A percentile compares a stretch with the other conserved stretches of the same genome.
phyloP scores from a whole-genome alignment of 2,329 filamentous ascomycete genomes.

The Aaosphaeria arxii region DNA sequence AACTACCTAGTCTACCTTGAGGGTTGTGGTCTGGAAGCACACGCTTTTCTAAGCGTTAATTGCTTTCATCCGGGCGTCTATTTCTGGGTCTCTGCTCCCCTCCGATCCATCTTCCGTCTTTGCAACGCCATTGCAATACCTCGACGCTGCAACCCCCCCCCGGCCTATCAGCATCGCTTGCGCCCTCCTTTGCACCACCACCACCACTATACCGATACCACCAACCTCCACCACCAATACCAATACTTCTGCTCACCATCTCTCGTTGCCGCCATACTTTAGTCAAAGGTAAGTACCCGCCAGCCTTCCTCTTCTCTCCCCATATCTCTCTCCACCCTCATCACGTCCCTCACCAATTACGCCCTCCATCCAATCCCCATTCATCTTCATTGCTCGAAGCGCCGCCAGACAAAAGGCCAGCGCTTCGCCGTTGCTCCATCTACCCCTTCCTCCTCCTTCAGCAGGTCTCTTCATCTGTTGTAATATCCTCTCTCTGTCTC shows the following conservation, averaged over 20 bases:
- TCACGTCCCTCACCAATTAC: constrained; percentile 5
- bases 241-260: background rate
- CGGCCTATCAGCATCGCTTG: constrained; percentile 31
- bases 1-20: too few species aligned
- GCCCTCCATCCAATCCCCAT: constrained; percentile 16
- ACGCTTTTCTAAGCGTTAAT: constrained; percentile 26
- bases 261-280: constrained; percentile 35
- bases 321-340: constrained; percentile 25
- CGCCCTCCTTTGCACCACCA: constrained; percentile 23
- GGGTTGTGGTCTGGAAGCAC: constrained; percentile 24
- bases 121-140: constrained; percentile 22
- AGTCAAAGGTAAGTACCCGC: constrained; percentile 39
- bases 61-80: constrained; percentile 40
- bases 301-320: constrained; percentile 24
- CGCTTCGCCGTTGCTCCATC: constrained; percentile 30
- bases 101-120: constrained; percentile 15
- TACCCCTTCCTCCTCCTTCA: constrained; percentile 32
- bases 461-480: constrained; percentile 42
- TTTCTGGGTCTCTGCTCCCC: constrained; percentile 32
- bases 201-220: background rate
- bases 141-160: constrained; percentile 24
- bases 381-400: constrained; percentile 20
- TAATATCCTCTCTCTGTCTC: constrained; percentile 36
- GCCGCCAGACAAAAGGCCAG: constrained; percentile 40
- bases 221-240: constrained; percentile 8